Evolutionary conservation across 257 asterid genomes (phyloP), one percentile per base, ranked within the genome.

Genomic region (Solanum dulcamara): DNA sequence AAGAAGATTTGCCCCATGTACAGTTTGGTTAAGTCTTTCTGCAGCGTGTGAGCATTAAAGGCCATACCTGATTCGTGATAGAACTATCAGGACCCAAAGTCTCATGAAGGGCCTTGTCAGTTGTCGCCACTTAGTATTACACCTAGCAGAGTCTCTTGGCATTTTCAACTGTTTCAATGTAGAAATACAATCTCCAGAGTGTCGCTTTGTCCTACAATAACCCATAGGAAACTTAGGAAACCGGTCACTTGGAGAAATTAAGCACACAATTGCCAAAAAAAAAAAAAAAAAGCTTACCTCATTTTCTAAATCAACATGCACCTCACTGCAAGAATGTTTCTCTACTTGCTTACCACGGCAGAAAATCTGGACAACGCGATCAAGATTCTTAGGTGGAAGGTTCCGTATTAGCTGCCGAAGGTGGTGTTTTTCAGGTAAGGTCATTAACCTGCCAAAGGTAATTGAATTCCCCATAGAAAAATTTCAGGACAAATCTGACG

Each of bases 101-200:
- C 64, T 79, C 44, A 18, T 30, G 44, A 79, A 79, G 6, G 18
- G 28, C 28, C 3, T 79, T 15, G 82, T 8, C 20, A 46, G 7
- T 28, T 79, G 64, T 79, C 64, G 48, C 83, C 26, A 15, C 26
- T 10, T 46, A 48, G 44, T n/a, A 81, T 60, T 37, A 81, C 70
- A n/a, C 83, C 80, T 59, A 53, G 28, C 75, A 18, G 72, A 64
- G 87, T 74, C 59, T 81, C 80, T 83, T 84, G 33, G 88, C 89
- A 81, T 80, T 86, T 87, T 84, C 88, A 26, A 91, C 84, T 2
- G 96, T 75, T 84, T 85, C 84, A 32, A 88, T 87, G 37, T 89
- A 95, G 93, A 86, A 90, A 87, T 92, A 89, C 87, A 94, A 84
- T 86, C 97, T 93, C 98, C 99, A 96, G 0, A 92, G 89, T 1